Base-by-base conservation (phyloP, 257 asterid genomes). In the Fraxinus excelsior region DNA sequence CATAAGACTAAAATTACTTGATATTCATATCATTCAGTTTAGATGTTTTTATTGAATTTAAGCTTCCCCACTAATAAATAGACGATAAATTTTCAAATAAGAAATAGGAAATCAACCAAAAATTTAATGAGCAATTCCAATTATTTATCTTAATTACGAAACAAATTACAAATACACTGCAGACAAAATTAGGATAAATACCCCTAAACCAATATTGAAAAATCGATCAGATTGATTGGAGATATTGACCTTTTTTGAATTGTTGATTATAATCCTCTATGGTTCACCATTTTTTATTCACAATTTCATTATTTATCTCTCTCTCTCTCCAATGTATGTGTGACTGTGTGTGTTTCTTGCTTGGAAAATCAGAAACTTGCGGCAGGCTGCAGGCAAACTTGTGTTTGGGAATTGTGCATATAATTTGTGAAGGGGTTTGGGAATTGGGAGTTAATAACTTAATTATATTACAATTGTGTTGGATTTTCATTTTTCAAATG, bases 211-310 rank as follows among this genome's bases (percentile, higher is more conserved):
- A 78, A 77, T 58, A 40, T 25, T 32, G 14, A 31, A 38, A 40
- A 74, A 80, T 7, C 71, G 70, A 71, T 72, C 26, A 74, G 73
- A 76, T n/a, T 21, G n/a, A 42, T 18, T 14, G n/a, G 40, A 69
- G 72, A 74, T 72, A 2, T 84, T 76, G 75, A 83, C 89, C 86
- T 81, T 46, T 40, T 26, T 58, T 58, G 82, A 76, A 44, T 60
- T 62, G 34, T 40, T 29, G 81, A 71, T 67, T 46, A 78, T 11
- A n/a, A 7, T 58, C 51, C 21, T 51, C 67, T 68, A 42, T 78
- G 42, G 37, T 81, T 76, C 18, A 26, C 18, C 68, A 25, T 62
- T 62, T 62, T 62, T 62, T 62, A 62, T 23, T 62, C n/a, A 23
- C 35, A 3, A 62, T 62, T 60, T 62, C 34, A 9, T 26, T 62